Evolutionary conservation across 208 protist genomes (phyloP), one percentile per base, ranked within the genome.

Genomic region (Acanthamoeba royreba): DNA sequence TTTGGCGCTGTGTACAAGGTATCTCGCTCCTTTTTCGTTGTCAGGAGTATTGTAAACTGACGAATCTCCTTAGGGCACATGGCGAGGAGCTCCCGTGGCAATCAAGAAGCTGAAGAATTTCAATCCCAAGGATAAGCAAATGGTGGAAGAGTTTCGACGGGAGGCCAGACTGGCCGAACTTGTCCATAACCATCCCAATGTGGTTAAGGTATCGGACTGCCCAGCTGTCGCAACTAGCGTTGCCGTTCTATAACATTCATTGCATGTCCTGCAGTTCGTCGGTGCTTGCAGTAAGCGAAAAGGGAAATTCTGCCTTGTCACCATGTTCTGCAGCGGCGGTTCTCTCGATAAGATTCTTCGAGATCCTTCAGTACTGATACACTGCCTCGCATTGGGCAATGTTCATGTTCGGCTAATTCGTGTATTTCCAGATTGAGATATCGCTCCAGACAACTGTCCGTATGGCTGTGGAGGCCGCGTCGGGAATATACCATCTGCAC

Each of bases 241-340:
- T 17, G 31, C 55, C 15, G 55, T 35, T 63, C 55, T 4, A 25
- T 15, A 69, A 17, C 11, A 5, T 3, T 25, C 53, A 17, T n/a
- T 63, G 53, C 13, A 3, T n/a, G 2, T 63, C 4, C 53, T 63
- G 63, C 63, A 74, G 72, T 83, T 83, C 22, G 72, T 83, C 40
- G 72, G 72, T 43, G 72, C 72, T 38, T 83, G 72, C 72, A 83
- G 72, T 52, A 83, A 83, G 43, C 72, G 72, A 52, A 83, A 83
- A 43, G 72, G 72, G 42, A 83, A 83, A 43, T 83, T 83, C 43
- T 83, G 72, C 42, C 42, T 83, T 38, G 72, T 83, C 40, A 83
- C 72, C 72, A 83, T 83, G 72, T 83, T 83, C 72, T 83, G 72
- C 72, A 83, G 72, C 43, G 72, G 72, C 72, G 72, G 72, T 31